Base-by-base conservation (phyloP, 345 rosid species). In the Hibiscus mutabilis region DNA sequence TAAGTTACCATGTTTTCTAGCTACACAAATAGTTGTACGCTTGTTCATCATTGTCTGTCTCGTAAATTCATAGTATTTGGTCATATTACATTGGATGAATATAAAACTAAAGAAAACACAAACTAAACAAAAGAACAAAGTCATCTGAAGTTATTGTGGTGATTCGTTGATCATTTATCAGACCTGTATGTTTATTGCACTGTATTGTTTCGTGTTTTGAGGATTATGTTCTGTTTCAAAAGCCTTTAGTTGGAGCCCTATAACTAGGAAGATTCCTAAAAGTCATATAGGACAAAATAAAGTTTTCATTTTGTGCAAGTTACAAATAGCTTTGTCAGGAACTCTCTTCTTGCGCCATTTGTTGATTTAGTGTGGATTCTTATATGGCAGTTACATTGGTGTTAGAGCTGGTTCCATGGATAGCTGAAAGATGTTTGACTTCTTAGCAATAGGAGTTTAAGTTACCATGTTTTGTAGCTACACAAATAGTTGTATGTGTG, bases 331-430 rank as follows among this genome's bases (percentile, higher is more conserved):
- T 69, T 69, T 29, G 47, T 35, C 52, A 13, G 35, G 47, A 33
- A 33, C 47, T 21, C 5, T 31, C 46, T 13, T 13, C n/a, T 40
- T 56, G 31, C 56, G 49, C 4, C 73, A 56, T 69, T 69, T 53
- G 24, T 33, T 69, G 33, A 69, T 55, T 55, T 69, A 35, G 21
- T 69, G 33, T 8, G 21, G 73, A 70, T 57, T 70, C 73, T 69
- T 22, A 8, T 40, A 40, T 58, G 73, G 65, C 65, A 9, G 73
- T 70, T 70, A 42, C 44, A 40, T 40, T 10, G 44, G 44, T 40
- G 11, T 40, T 10, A 40, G 44, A 40, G 44, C 44, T 8, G 44
- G 44, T 40, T 40, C 44, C 44, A 9, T 40, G 44, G 44, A 40
- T 2, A 40, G 44, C 13, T 40, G 44, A 40, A 40, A 40, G 12